phyloP scores from a whole-genome alignment of 805 yeast genomes.

The Myxozyma lipomycoides region DNA sequence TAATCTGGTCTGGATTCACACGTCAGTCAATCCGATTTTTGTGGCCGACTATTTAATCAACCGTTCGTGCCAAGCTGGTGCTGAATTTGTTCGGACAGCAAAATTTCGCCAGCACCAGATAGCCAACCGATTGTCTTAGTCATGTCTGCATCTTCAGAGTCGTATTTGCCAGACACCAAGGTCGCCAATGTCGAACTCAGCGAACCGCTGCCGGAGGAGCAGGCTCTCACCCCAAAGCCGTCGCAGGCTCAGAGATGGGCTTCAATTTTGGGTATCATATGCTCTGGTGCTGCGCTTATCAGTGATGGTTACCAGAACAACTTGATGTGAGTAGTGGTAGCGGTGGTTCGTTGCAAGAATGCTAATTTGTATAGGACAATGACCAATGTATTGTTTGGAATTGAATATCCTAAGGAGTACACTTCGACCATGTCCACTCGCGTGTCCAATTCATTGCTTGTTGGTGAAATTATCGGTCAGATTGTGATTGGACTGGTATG shows the following conservation, averaged over 20 bases:
- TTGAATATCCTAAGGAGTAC: slow-evolving; percentile 45
- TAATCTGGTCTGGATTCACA: no score
- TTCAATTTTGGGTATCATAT: slow-evolving; percentile 45
- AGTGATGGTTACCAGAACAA: slow-evolving; percentile 77
- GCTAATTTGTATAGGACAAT: slow-evolving; percentile 41
- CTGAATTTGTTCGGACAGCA: no score
- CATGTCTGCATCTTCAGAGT: not conserved
- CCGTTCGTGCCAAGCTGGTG: no score
- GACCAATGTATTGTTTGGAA: slow-evolving; percentile 55
- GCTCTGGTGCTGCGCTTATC: slow-evolving; percentile 71
- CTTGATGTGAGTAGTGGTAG: slow-evolving; percentile 44
- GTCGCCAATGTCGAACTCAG: not conserved
- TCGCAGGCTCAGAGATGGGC: slow-evolving; percentile 11
- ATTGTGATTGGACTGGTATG: slow-evolving; percentile 50
- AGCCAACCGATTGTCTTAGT: no score
- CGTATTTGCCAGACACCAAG: not conserved
- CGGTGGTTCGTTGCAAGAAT: not conserved
- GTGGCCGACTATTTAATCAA: no score
- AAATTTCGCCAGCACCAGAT: no score
- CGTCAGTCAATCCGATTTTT: no score
- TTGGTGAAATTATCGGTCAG: slow-evolving; percentile 70
- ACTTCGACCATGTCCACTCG: slow-evolving; percentile 51
- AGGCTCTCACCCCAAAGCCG: slow-evolving; percentile 10
- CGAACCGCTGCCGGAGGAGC: not conserved
- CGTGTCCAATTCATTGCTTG: slow-evolving; percentile 64